Evolutionary conservation across 1,139 yeast genomes (phyloP).

Genomic region (Yarrowia galli): DNA sequence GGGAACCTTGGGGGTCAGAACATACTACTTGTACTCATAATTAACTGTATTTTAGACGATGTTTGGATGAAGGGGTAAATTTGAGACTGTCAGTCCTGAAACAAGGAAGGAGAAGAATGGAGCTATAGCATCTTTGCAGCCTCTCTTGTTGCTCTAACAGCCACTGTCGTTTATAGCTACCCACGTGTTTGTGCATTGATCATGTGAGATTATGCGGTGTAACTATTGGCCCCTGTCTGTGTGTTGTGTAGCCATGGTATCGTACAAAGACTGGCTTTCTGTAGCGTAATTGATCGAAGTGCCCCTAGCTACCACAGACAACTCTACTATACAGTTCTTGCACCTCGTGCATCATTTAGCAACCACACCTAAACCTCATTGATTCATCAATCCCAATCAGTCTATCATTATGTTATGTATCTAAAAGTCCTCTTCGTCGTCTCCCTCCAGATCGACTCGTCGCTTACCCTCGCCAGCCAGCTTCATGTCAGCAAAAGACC

Average conservation of each 20-base stretch:
- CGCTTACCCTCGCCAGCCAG: constrained; percentile 67
- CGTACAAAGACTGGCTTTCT: too few relatives aligned
- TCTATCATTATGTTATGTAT: constrained; percentile 11
- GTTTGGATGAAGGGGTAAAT: not conserved
- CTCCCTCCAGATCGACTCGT: constrained; percentile 67
- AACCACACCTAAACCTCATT: too few relatives aligned
- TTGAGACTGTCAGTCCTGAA: not conserved
- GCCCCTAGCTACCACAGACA: too few relatives aligned
- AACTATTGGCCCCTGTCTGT: too few relatives aligned
- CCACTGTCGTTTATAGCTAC: not conserved
- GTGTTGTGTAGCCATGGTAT: too few relatives aligned
- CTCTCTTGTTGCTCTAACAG: not conserved
- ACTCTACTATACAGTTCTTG: too few relatives aligned
- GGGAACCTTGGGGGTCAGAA: constrained; percentile 25
- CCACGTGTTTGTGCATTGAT: not conserved
- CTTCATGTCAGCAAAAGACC: constrained; percentile 71
- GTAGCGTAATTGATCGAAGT: too few relatives aligned
- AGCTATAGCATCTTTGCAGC: too few relatives aligned
- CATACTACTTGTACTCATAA: too few relatives aligned
- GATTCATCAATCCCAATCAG: not conserved
- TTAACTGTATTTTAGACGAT: constrained; percentile 17
- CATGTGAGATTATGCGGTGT: not conserved
- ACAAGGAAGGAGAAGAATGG: not conserved
- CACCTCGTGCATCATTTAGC: too few relatives aligned
- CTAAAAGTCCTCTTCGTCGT: constrained; percentile 51